Base-by-base conservation (phyloP, 78 protist genomes). In the Acrasis kona region DNA sequence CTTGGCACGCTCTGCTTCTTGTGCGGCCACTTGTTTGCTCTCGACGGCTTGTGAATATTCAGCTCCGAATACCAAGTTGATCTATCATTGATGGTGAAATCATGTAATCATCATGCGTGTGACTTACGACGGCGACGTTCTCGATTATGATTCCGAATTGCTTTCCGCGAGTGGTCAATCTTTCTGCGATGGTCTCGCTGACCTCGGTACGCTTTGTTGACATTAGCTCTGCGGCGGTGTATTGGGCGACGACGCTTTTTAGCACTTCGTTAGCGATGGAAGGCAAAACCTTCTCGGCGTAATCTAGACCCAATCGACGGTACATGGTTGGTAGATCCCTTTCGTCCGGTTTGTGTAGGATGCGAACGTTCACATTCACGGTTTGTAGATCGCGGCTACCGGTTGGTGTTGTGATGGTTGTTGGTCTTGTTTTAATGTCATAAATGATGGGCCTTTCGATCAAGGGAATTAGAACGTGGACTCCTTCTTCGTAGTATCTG, bases 41-140 rank as follows among this genome's bases (percentile, higher is more conserved):
- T 96, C 98, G 27, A 93, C 89, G 0, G 98, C 98, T 2, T 72
- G 79, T 0, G 91, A 83, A 87, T 88, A 96, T 84, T 96, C 98
- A 38, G 67, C 76, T 35, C 95, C 89, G 74, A 95, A 95, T 73
- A 68, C 79, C 34, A 91, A 72, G 80, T 91, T 86, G 61, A 42
- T 42, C 61, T 12, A 19, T 19, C 61, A 42, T 42, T 19, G 61
- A 19, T 19, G 34, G 61, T 12, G 61, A 19, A 19, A 12, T 19
- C 19, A 19, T 42, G 34, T 19, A 42, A 42, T 19, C 19, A 42
- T 42, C 61, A 42, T 12, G 61, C 19, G 61, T 19, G n/a, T n/a
- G n/a, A n/a, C n/a, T 6, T 69, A 89, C 86, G 74, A 96, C 89
- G 32, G 97, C 83, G 35, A 93, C 96, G 58, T 96, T 97, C 31